A percentile compares a stretch with the other conserved stretches of the same genome.
These are phyloP conservation scores for Westerdykella ornata DNA, from an alignment of 2,329 filamentous ascomycete species.

Conservation along the genomic window DNA sequence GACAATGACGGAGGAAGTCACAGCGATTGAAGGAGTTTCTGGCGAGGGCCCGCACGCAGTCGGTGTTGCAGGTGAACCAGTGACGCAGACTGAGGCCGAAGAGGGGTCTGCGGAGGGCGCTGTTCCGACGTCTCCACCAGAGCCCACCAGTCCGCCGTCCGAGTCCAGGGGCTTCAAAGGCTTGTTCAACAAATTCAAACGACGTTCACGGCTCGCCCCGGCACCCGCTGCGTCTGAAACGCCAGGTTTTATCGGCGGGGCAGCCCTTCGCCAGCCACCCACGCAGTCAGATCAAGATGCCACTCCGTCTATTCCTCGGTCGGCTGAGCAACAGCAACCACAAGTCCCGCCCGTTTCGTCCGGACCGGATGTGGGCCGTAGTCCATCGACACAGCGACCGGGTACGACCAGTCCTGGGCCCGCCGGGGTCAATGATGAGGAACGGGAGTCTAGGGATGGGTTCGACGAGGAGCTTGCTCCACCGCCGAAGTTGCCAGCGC, in stretches of 20 bases:
- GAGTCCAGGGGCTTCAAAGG: slow-evolving; percentile 33
- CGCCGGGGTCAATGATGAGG: slow-evolving; percentile 38
- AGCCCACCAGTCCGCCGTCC: slow-evolving; percentile 19
- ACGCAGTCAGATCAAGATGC: slow-evolving; percentile 4
- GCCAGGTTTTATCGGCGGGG: slow-evolving; percentile 43
- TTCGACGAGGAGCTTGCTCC: slow-evolving; percentile 44
- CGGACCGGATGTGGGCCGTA: no score
- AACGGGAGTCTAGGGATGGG: slow-evolving; percentile 48
- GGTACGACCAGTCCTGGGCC: slow-evolving; percentile 14
- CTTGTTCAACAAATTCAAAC: slow-evolving; percentile 36
- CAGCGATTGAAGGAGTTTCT: not conserved
- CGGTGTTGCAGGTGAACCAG: not conserved
- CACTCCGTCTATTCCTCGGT: slow-evolving; percentile 6
- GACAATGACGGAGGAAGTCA: slow-evolving; percentile 5
- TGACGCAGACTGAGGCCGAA: not conserved
- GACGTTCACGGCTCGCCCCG: slow-evolving; percentile 30
- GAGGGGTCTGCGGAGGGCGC: slow-evolving; percentile 6
- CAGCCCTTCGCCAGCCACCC: slow-evolving; percentile 25
- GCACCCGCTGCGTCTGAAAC: slow-evolving; percentile 15
- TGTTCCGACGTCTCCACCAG: slow-evolving; percentile 18
- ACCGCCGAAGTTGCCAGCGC: slow-evolving; percentile 34
- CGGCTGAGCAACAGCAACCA: slow-evolving; percentile 17
- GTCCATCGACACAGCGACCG: not conserved
- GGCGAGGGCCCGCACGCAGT: not conserved
- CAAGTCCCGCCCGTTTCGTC: slow-evolving; percentile 33